Evolutionary conservation across 2,329 filamentous ascomycete genomes (phyloP).

Genomic region (Colletotrichum phormii): DNA sequence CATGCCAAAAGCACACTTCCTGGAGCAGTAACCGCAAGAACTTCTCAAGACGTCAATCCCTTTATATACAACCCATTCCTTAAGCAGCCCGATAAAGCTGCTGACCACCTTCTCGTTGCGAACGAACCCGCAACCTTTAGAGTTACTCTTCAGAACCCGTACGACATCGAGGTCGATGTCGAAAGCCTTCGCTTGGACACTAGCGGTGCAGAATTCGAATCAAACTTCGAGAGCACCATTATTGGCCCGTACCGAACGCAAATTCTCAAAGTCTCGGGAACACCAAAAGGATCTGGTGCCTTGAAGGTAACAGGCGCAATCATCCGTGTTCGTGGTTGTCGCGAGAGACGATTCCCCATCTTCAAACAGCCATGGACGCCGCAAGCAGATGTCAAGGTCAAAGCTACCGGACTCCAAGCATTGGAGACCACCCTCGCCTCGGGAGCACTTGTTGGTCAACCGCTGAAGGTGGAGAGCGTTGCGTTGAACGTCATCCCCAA

Average conservation of each 20-base stretch:
- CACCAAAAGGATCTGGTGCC: constrained; percentile 73
- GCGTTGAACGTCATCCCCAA: constrained; percentile 80
- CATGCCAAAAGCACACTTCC: constrained; percentile 70
- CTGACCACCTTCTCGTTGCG: constrained; percentile 79
- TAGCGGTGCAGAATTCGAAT: constrained; percentile 79
- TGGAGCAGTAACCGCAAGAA: constrained; percentile 59
- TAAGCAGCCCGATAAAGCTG: constrained; percentile 71
- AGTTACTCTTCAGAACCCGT: constrained; percentile 91
- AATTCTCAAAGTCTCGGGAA: constrained; percentile 77
- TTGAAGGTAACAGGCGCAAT: constrained; percentile 82
- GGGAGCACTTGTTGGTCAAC: constrained; percentile 50
- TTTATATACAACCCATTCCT: constrained; percentile 97
- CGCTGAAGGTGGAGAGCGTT: constrained; percentile 63
- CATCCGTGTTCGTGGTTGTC: constrained; percentile 84
- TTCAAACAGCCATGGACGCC: constrained; percentile 82
- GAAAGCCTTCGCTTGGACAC: constrained; percentile 82
- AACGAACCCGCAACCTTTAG: constrained; percentile 82
- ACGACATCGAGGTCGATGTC: constrained; percentile 91
- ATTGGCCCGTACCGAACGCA: constrained; percentile 88
- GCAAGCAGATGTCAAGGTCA: constrained; percentile 77
- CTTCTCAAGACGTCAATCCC: constrained; percentile 77
- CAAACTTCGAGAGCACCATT: constrained; percentile 71
- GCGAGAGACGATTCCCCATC: constrained; percentile 85
- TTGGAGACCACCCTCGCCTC: constrained; percentile 59
- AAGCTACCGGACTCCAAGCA: constrained; percentile 75